Evolutionary conservation across 225 moss, liverwort and hornwort species (phyloP).

Genomic region (Rhytidiadelphus loreus): DNA sequence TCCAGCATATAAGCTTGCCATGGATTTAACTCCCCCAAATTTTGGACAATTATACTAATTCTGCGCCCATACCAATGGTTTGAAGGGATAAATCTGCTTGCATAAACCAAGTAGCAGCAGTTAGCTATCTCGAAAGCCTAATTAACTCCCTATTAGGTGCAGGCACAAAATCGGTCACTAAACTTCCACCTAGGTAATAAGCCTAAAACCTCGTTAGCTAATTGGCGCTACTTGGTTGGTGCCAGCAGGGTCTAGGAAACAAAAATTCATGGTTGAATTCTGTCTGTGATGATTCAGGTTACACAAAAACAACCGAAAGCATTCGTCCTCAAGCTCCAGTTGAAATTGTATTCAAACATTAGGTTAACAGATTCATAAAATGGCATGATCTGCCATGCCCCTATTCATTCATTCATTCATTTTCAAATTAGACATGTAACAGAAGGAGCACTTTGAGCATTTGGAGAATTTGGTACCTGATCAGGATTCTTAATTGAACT

Average conservation of each 20-base stretch:
- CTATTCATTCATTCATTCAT: not conserved
- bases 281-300: not conserved
- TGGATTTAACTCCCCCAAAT: not conserved
- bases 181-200: not conserved
- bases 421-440: not conserved
- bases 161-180: not conserved
- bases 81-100: not conserved
- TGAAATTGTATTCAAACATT: not conserved
- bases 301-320: not conserved
- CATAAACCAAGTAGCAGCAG: not conserved
- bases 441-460: not conserved
- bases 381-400: slow-evolving; percentile 13
- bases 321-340: not conserved
- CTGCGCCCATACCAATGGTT: not conserved
- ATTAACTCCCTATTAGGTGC: not conserved
- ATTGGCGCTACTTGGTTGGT: not conserved
- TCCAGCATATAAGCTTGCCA: not conserved
- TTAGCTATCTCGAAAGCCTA: not conserved
- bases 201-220: not conserved
- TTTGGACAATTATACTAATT: not conserved
- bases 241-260: not conserved
- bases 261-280: not conserved
- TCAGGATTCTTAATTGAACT: slow-evolving; percentile 65
- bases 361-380: not conserved
- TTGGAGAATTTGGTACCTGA: slow-evolving; percentile 37